These are phyloP conservation scores for Dactylellina parvicollis DNA, from an alignment of 2,329 filamentous ascomycete genomes.

Conservation along the genomic window DNA sequence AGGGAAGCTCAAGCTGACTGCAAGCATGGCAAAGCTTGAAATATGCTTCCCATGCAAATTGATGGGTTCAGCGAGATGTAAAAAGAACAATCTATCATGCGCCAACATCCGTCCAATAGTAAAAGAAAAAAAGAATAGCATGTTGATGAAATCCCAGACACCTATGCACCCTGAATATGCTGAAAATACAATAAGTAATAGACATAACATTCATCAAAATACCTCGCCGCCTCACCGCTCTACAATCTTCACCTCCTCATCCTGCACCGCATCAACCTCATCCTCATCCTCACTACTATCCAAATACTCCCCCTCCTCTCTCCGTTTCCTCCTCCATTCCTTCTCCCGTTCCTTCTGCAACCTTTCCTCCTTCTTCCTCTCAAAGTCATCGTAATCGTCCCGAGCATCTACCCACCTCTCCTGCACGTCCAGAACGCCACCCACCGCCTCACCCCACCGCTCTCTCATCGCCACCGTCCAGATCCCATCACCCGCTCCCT, in stretches of 20 bases:
- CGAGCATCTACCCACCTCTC: slow-evolving; percentile 94
- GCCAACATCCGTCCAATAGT: no score
- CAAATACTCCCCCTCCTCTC: slow-evolving; percentile 44
- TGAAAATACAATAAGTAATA: no score
- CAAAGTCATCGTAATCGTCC: slow-evolving; percentile 83
- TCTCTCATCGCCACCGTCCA: slow-evolving; percentile 94
- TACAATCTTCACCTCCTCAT: slow-evolving; percentile 15
- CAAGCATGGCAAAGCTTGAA: no score
- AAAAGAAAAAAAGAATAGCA: no score
- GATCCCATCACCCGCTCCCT: slow-evolving; percentile 93
- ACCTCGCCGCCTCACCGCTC: slow-evolving; percentile 11
- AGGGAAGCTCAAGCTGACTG: no score
- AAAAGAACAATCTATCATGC: no score
- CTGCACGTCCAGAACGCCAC: slow-evolving; percentile 89
- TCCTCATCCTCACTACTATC: slow-evolving; percentile 45
- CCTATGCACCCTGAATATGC: slow-evolving; percentile 19
- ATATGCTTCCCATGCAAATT: no score
- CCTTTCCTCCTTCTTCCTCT: slow-evolving; percentile 67
- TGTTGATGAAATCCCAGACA: no score
- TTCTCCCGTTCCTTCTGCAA: slow-evolving; percentile 57
- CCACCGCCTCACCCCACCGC: slow-evolving; percentile 72
- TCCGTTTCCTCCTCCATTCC: slow-evolving; percentile 51
- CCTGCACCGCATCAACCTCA: background rate
- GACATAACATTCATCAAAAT: background rate
- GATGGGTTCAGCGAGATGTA: no score